phyloP scores from a whole-genome alignment of 2,329 filamentous ascomycete genomes.

The Epichloe gansuensis region DNA sequence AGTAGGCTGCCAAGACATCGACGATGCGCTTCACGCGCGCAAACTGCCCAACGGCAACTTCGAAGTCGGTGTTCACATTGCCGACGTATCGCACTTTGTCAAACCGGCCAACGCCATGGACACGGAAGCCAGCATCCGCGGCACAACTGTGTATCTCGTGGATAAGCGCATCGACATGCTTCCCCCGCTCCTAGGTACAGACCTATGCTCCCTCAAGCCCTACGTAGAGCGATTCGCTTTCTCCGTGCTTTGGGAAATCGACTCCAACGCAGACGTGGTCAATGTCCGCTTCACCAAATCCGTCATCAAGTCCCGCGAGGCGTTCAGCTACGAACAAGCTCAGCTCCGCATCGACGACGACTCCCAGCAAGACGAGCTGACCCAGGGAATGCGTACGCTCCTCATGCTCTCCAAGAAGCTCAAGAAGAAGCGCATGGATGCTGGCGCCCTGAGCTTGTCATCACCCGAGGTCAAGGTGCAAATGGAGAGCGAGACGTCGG shows the following conservation, averaged over 20 bases:
- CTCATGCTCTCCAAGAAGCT: conserved; percentile 85
- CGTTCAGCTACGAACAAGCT: conserved; percentile 95
- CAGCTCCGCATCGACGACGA: conserved; percentile 86
- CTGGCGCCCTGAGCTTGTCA: conserved; percentile 85
- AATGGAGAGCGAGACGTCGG: conserved; percentile 87
- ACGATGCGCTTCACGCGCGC: conserved; percentile 86
- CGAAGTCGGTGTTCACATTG: conserved; percentile 95
- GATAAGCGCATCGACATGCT: conserved; percentile 99
- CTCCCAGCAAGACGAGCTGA: conserved; percentile 79
- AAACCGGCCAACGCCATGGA: conserved; percentile 98
- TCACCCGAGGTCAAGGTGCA: conserved; percentile 97
- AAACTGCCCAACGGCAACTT: conserved; percentile 82
- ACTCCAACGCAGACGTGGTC: conserved; percentile 71
- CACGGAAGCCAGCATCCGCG: conserved; percentile 80
- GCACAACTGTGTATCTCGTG: conserved; percentile 93
- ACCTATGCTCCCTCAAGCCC: conserved; percentile 91
- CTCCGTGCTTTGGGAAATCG: conserved; percentile 80
- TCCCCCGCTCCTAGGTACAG: conserved; percentile 87
- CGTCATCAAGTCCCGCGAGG: conserved; percentile 90
- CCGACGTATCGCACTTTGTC: conserved; percentile 98
- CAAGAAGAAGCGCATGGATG: conserved; percentile 90
- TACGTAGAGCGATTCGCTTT: conserved; percentile 93
- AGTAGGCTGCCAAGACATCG: conserved; percentile 91
- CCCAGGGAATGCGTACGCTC: conserved; percentile 74
- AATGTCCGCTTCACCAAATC: conserved; percentile 88